These are phyloP conservation scores for Euphorbia lathyris DNA, from an alignment of 345 rosid genomes.

Conservation along the genomic window DNA sequence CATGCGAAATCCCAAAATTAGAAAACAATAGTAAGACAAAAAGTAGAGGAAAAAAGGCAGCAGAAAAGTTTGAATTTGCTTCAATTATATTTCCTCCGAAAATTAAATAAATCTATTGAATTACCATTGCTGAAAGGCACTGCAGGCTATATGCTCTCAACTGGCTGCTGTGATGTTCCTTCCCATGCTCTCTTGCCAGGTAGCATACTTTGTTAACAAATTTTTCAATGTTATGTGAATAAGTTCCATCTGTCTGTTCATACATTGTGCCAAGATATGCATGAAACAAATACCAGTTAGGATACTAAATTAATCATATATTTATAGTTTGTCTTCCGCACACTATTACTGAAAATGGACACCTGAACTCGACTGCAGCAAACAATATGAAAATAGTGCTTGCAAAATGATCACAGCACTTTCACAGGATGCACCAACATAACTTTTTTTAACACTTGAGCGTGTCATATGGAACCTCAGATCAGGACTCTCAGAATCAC, in stretches of 20 bases:
- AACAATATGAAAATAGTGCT: not conserved
- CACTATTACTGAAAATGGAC: not conserved
- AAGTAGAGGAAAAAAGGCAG: no score
- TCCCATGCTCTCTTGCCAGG: constrained; percentile 55
- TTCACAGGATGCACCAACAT: not conserved
- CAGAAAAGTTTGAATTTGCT: not conserved
- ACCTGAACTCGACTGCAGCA: not conserved
- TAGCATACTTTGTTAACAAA: constrained; percentile 66
- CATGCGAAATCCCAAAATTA: constrained; percentile 7
- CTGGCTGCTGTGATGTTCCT: constrained; percentile 39
- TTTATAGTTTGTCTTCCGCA: not conserved
- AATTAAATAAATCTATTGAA: constrained; percentile 2
- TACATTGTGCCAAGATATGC: constrained; percentile 10
- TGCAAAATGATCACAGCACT: not conserved
- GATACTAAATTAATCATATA: not conserved
- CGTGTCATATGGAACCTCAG: not conserved
- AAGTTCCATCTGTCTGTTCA: constrained; percentile 76
- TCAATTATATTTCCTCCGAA: not conserved
- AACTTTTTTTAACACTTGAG: not conserved
- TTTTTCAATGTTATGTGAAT: constrained; percentile 68
- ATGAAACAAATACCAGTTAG: not conserved
- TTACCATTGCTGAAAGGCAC: constrained; percentile 94
- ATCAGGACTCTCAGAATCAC: not conserved
- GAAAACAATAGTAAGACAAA: not conserved
- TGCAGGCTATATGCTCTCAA: constrained; percentile 80